These are phyloP conservation scores for Nakazawaea populi DNA, from an alignment of 805 yeast species.

Conservation along the genomic window DNA sequence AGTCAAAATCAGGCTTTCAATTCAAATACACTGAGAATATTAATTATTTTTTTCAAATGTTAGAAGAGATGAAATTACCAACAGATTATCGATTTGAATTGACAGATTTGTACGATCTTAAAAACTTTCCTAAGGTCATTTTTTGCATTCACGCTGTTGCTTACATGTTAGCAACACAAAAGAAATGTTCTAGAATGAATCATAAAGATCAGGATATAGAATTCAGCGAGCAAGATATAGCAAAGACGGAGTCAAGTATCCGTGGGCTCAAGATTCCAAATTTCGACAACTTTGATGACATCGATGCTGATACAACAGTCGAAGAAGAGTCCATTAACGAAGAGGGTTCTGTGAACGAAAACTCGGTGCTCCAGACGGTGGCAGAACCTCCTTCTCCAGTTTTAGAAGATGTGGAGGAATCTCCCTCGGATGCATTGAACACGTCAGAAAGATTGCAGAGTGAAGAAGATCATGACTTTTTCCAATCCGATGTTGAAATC, in stretches of 20 bases:
- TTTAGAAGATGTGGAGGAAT: background rate
- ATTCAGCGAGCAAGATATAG: constrained; percentile 65
- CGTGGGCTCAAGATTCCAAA: constrained; percentile 71
- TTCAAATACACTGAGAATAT: constrained; percentile 93
- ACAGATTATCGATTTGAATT: constrained; percentile 85
- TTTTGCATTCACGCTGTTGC: constrained; percentile 89
- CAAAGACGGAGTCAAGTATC: constrained; percentile 61
- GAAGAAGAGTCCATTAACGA: background rate
- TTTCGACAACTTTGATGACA: constrained; percentile 42
- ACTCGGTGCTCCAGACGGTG: background rate
- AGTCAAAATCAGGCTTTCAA: constrained; percentile 42
- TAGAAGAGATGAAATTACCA: constrained; percentile 71
- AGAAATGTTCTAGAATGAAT: constrained; percentile 54
- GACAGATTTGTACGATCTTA: constrained; percentile 88
- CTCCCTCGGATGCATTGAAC: background rate
- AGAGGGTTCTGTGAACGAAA: background rate
- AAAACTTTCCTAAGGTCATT: constrained; percentile 88
- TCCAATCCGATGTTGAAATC: constrained; percentile 8
- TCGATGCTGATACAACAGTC: constrained; percentile 17
- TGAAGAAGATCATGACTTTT: background rate
- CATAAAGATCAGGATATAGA: constrained; percentile 50
- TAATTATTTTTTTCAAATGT: constrained; percentile 68
- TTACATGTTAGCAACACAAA: constrained; percentile 57
- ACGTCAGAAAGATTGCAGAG: background rate
- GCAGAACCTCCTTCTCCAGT: background rate